Percentiles rank a stretch among this genome's conserved stretches.
phyloP scores from a whole-genome alignment of 1,139 yeast genomes.

The Taphrina confusa region DNA sequence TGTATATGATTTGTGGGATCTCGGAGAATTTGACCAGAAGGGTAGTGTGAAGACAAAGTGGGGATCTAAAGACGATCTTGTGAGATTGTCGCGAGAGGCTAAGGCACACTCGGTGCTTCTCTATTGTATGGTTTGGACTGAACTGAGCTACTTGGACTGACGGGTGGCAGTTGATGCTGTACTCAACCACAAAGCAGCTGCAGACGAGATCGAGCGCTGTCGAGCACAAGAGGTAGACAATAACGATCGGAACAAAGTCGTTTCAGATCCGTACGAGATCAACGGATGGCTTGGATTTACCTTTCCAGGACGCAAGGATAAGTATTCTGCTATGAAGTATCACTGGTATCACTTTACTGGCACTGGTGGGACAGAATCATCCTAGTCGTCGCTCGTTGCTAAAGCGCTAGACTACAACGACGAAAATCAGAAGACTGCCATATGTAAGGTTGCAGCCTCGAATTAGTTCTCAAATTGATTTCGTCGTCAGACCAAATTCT shows the following conservation, averaged over 20 bases:
- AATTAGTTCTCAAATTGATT: neutral
- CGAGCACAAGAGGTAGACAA: slow-evolving; percentile 39
- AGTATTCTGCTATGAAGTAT: slow-evolving; percentile 38
- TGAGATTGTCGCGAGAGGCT: slow-evolving; percentile 35
- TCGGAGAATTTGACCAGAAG: slow-evolving; percentile 41
- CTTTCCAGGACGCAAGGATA: slow-evolving; percentile 40
- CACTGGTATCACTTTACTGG: slow-evolving; percentile 41
- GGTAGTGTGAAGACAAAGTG: slow-evolving; percentile 39
- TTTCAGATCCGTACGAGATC: slow-evolving; percentile 39
- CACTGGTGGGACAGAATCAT: slow-evolving; percentile 32
- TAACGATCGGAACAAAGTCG: slow-evolving; percentile 38
- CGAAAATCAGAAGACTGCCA: slow-evolving; percentile 39
- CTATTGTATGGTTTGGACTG: slow-evolving; percentile 26
- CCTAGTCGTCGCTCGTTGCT: neutral
- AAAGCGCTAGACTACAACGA: slow-evolving; percentile 36
- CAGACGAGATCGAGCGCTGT: slow-evolving; percentile 39
- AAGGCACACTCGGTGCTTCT: slow-evolving; percentile 31
- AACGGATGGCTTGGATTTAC: slow-evolving; percentile 41
- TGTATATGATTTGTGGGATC: slow-evolving; percentile 40
- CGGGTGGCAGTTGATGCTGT: slow-evolving; percentile 37
- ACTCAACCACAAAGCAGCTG: slow-evolving; percentile 41
- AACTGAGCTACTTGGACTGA: too few species aligned
- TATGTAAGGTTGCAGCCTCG: slow-evolving; percentile 20
- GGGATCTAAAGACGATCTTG: slow-evolving; percentile 39
- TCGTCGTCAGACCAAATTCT: slow-evolving; percentile 35